Base-by-base conservation (phyloP, 2,329 filamentous ascomycete species). In the Fusarium musae region DNA sequence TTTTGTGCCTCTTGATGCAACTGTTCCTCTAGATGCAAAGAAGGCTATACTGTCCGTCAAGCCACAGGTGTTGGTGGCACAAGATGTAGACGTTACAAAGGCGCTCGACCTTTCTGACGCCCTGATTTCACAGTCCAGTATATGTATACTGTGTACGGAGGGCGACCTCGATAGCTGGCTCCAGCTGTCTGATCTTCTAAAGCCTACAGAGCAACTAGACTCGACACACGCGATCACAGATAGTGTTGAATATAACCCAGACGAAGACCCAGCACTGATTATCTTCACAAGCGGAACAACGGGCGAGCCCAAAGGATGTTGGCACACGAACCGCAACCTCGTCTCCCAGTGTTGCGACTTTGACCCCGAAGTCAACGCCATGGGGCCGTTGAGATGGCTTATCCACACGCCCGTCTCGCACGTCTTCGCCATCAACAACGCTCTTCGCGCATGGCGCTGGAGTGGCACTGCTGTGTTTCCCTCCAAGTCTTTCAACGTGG, bases 271-370 rank as follows among this genome's bases (percentile, higher is more conserved):
- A 11, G 81, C 81, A 9, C 78, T 86, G 46, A 82, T 87, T 53
- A 78, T 86, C 37, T 87, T 87, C 75, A 87, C 85, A 26, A 86
- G 85, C 70, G 85, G 85, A 26, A 87, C 85, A n/a, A 86, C 85
- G 1, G 84, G 83, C 10, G 75, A 81, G 1, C 84, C 85, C 9
- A 87, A 87, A 72, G 84, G 82, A 53, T 86, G 84, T 63, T 79
- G 80, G 19, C 81, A 85, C 66, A 84, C 83, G 10, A 80, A 81
- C 70, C 70, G 77, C 36, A 85, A 84, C 63, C 62, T 84, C n/a
- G 77, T 82, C 12, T 82, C 83, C 2, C 79, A 82, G 63, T 79
- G 78, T 19, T 77, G 79, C 66, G 78, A 81, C 56, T 82, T 83
- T 61, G 82, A 83, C 44, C 77, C 81, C 42, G 80, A 82, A 40